A percentile compares a stretch with the other conserved stretches of the same genome.
Conservation (phyloP, 768 basidiomycete genomes). For the Cystobasidium tubakii region DNA sequence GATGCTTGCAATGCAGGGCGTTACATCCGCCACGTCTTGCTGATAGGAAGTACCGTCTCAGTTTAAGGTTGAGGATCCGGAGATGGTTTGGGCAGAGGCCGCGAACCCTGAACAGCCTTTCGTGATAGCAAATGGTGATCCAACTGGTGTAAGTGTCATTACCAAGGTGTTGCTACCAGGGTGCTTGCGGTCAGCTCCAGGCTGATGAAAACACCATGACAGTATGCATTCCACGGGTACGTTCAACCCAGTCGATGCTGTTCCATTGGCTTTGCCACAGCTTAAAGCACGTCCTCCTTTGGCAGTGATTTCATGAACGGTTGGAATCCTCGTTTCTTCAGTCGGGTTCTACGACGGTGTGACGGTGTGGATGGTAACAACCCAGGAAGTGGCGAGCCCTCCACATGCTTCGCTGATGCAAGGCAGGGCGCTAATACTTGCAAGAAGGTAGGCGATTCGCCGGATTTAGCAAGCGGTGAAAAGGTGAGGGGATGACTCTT, state of each 20-base stretch:
- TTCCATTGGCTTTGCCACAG: background rate
- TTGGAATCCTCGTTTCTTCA: background rate
- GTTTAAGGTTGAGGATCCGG: background rate
- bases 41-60: no score
- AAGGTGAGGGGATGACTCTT: background rate
- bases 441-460: background rate
- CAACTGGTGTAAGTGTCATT: conserved; percentile 3
- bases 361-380: background rate
- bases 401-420: background rate
- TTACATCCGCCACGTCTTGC: no score
- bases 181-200: background rate
- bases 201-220: background rate
- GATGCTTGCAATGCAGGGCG: no score
- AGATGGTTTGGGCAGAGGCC: background rate
- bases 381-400: background rate
- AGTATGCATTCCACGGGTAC: conserved; percentile 4
- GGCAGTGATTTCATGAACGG: conserved; percentile 1
- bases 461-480: background rate
- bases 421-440: background rate
- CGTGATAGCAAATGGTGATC: conserved; percentile 10
- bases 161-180: no score
- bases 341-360: background rate
- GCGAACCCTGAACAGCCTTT: background rate
- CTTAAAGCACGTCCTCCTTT: background rate
- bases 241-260: background rate